Conservation (phyloP, 140 eudicot genomes). For the Bidens hawaiensis region DNA sequence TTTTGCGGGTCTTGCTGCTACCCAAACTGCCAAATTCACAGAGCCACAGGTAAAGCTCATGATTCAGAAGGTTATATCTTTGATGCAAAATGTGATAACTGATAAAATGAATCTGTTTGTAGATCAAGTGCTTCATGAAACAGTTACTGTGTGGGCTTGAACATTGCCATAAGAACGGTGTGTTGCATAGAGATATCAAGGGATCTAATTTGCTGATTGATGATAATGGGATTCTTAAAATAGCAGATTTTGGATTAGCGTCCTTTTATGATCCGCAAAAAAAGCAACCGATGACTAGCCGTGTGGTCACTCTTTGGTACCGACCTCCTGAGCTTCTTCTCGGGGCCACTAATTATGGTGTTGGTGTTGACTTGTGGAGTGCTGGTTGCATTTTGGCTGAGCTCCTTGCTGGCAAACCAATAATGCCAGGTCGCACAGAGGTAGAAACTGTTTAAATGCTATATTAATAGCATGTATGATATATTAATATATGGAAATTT, state of each 20-base stretch:
- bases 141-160: conserved; percentile 61
- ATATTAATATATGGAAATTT: conserved; percentile 8
- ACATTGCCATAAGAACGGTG: conserved; percentile 65
- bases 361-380: conserved; percentile 70
- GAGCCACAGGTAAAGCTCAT: conserved; percentile 59
- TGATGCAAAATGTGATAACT: not conserved
- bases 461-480: not conserved
- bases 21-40: conserved; percentile 43
- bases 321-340: conserved; percentile 73
- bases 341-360: conserved; percentile 61
- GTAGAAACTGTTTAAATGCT: conserved; percentile 15
- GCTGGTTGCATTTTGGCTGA: conserved; percentile 73
- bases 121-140: conserved; percentile 57
- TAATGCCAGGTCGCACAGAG: conserved; percentile 74
- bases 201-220: conserved; percentile 63
- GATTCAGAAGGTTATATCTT: conserved; percentile 9
- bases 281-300: conserved; percentile 64
- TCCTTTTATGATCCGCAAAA: conserved; percentile 40
- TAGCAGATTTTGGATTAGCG: conserved; percentile 69
- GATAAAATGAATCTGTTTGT: conserved; percentile 8
- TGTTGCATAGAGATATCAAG: conserved; percentile 62
- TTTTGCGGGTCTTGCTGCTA: conserved; percentile 60
- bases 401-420: conserved; percentile 66
- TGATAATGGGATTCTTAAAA: conserved; percentile 59
- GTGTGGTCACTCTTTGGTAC: conserved; percentile 70